These are phyloP conservation scores for Corynascus novoguineensis DNA, from an alignment of 495 filamentous ascomycete genomes.

Conservation along the genomic window DNA sequence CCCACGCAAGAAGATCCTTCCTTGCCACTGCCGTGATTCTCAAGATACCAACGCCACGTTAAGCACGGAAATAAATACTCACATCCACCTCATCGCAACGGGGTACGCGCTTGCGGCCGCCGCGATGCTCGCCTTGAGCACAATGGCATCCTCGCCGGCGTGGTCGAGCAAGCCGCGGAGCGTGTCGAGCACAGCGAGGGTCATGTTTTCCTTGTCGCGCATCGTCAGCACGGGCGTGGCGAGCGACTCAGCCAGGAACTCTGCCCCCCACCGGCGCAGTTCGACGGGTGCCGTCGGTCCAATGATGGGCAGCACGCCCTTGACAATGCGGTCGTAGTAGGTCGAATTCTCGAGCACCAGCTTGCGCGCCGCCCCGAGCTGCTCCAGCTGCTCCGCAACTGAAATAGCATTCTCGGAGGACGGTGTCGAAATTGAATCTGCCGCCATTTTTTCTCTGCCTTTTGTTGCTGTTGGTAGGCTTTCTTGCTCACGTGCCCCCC, in stretches of 20 bases:
- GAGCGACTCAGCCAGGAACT: constrained; percentile 95
- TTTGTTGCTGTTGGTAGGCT: not conserved
- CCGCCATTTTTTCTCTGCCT: constrained; percentile 6
- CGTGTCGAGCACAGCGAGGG: constrained; percentile 64
- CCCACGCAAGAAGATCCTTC: not conserved
- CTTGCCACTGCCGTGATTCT: not conserved
- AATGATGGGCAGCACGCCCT: constrained; percentile 83
- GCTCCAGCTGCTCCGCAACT: constrained; percentile 67
- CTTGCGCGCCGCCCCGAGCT: constrained; percentile 80
- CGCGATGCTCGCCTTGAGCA: constrained; percentile 78
- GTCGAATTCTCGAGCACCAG: constrained; percentile 76
- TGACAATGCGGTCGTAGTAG: constrained; percentile 85
- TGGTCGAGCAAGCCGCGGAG: constrained; percentile 68
- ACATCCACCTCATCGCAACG: constrained; percentile 87
- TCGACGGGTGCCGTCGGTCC: constrained; percentile 66
- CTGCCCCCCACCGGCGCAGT: constrained; percentile 88
- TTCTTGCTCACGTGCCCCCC: not conserved
- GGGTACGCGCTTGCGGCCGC: constrained; percentile 86
- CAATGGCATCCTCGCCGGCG: constrained; percentile 64
- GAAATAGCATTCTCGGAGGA: constrained; percentile 39
- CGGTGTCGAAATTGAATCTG: not conserved
- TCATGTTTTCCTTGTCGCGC: constrained; percentile 70
- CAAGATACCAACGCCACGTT: not conserved
- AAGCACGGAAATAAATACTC: constrained; percentile 42
- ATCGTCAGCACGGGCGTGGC: constrained; percentile 70